Evolutionary conservation across 306 rosid genomes (phyloP).

Genomic region (Lotus japonicus): DNA sequence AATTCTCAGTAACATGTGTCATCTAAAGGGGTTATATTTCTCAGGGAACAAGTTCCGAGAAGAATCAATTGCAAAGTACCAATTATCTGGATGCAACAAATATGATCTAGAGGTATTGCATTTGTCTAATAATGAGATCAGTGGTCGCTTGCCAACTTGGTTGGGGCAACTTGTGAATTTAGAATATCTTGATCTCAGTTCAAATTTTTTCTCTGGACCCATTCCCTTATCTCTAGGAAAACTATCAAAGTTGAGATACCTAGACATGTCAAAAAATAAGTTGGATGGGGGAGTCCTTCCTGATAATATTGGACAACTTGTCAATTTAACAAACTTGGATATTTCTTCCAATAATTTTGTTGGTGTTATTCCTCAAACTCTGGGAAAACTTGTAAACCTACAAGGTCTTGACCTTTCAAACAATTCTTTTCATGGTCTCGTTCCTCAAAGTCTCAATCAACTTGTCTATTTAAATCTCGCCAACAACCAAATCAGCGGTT

Average conservation of each 20-base stretch:
- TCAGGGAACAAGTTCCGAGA: too few species aligned
- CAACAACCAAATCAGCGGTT: background rate
- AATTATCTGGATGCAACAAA: background rate
- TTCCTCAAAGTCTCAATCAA: background rate
- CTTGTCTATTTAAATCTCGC: background rate
- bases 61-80: too few species aligned
- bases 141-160: background rate
- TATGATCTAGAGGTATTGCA: background rate
- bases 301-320: background rate
- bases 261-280: background rate
- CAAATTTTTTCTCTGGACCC: background rate
- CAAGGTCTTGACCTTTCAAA: too few species aligned
- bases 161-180: background rate
- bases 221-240: background rate
- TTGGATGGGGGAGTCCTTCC: background rate
- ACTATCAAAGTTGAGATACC: background rate
- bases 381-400: background rate
- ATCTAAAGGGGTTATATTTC: too few species aligned
- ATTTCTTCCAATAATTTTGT: background rate
- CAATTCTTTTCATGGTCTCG: background rate
- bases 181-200: background rate
- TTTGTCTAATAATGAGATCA: background rate
- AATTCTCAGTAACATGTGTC: too few species aligned
- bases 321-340: fast-evolving
- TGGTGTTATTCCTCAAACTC: background rate